Base-by-base conservation (phyloP, 2,329 filamentous ascomycete genomes). In the Aureobasidium vineae region DNA sequence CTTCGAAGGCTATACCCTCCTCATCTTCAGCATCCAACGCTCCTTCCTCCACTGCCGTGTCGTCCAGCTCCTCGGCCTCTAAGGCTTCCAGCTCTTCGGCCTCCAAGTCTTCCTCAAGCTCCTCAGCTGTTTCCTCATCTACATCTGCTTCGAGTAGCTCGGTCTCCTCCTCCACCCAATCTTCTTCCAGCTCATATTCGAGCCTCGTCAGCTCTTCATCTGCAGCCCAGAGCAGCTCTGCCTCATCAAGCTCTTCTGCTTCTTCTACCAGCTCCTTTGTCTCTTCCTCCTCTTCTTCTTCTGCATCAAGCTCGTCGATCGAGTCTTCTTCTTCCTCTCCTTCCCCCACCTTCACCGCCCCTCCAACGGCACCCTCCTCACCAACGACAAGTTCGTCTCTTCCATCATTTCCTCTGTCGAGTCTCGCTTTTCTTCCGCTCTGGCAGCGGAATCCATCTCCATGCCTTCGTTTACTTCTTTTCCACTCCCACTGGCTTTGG, bases 361-460 rank as follows among this genome's bases (percentile, higher is more conserved):
- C 23, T n/a, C 33, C 31, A 63, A 52, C 45, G 59, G 45, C 45
- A 63, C 59, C 33, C 1, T 52, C 33, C 6, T 15, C 28, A 19
- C 49, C 21, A 47, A 50, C 43, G 59, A 63, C 45, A 63, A 52
- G 16, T n/a, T 16, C 31, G 43, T 16, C 43, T 40, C 45, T 7
- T n/a, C 15, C 21, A 28, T 63, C 13, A 38, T 63, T 5, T 49
- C 33, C 33, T 40, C 43, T 19, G 23, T 63, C 59, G 31, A 52
- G 5, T 50, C 59, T 13, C 28, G 33, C n/a, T 63, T 50, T 21
- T 52, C 45, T 5, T 52, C 28, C 45, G 59, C 33, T 40, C 47
- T 63, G 45, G 43, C 59, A 50, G 47, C 41, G 15, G 23, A 63
- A 10, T 38, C 45, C 45, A 41, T 63, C 33, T 52, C 59, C 33